A percentile compares a stretch with the other conserved stretches of the same genome.
phyloP scores from a whole-genome alignment of 129 eudicot species.

The Flaveria trinervia region DNA sequence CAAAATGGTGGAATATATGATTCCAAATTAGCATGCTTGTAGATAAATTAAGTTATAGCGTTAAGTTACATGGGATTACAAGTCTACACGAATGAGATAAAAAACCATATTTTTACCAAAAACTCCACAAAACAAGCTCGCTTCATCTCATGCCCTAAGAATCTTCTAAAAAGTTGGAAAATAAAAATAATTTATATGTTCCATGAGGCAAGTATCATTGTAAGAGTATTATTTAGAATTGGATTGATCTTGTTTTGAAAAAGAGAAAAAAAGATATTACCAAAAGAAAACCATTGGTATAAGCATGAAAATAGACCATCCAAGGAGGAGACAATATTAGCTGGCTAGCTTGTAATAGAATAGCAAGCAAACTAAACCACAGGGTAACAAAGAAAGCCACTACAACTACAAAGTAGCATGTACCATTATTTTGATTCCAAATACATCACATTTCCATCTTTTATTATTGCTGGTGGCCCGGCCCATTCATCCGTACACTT shows the following conservation, averaged over 20 bases:
- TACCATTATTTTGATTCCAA: conserved; percentile 44
- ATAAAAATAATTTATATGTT: no score
- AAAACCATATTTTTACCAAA: no score
- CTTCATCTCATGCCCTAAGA: no score
- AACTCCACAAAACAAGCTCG: no score
- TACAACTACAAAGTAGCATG: conserved; percentile 27
- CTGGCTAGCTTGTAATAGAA: conserved; percentile 46
- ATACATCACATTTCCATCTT: conserved; percentile 45
- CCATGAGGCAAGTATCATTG: neutral
- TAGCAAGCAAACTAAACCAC: conserved; percentile 22
- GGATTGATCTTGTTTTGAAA: conserved; percentile 6
- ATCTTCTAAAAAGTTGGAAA: no score
- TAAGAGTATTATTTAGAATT: conserved; percentile 2
- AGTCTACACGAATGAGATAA: no score
- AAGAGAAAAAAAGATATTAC: conserved; percentile 29
- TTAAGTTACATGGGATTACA: no score
- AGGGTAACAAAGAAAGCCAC: conserved; percentile 24
- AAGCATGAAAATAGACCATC: conserved; percentile 44
- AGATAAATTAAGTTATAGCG: no score
- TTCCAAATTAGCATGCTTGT: no score
- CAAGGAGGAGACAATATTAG: conserved; percentile 41
- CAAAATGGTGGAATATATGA: no score
- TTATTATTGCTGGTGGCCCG: conserved; percentile 45
- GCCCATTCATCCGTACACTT: conserved; percentile 30
- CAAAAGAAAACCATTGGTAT: conserved; percentile 32